A percentile compares a stretch with the other conserved stretches of the same genome.
Conservation (phyloP, 1,284 basidiomycete genomes). For the Cronartium quercuum region DNA sequence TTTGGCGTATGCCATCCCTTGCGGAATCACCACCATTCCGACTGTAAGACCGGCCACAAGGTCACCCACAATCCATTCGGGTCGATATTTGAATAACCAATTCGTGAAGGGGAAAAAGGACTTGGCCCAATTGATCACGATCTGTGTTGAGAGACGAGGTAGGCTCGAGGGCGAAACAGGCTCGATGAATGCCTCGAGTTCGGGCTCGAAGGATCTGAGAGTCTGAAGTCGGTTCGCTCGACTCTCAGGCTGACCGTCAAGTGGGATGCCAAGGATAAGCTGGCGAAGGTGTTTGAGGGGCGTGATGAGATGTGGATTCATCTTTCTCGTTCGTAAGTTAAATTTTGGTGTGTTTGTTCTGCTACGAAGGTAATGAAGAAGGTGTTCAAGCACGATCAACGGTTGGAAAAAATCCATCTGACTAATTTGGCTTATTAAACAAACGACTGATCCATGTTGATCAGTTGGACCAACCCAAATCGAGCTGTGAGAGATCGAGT, state of each 20-base stretch:
- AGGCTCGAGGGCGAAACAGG: neutral
- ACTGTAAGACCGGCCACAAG: constrained; percentile 80
- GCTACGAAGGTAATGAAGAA: too few species aligned
- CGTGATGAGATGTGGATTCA: too few species aligned
- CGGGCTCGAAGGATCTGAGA: neutral
- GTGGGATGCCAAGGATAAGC: neutral
- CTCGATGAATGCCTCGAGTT: neutral
- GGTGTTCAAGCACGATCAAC: too few species aligned
- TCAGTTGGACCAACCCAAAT: too few species aligned
- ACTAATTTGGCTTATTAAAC: too few species aligned
- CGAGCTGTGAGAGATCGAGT: too few species aligned
- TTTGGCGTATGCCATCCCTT: constrained; percentile 60
- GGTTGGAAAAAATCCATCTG: too few species aligned
- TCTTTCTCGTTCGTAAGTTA: too few species aligned
- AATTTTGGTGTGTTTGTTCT: too few species aligned
- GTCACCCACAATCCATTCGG: constrained; percentile 57
- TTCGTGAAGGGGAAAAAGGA: constrained; percentile 4
- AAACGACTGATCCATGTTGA: too few species aligned
- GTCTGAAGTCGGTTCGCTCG: neutral
- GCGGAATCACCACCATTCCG: constrained; percentile 82
- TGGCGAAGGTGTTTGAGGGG: neutral
- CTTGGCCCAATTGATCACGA: neutral
- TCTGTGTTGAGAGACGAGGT: neutral
- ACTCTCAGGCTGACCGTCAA: neutral
- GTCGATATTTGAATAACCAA: neutral